Evolutionary conservation across 257 asterid genomes (phyloP), one percentile per base, ranked within the genome.

Genomic region (Solanum chilense): DNA sequence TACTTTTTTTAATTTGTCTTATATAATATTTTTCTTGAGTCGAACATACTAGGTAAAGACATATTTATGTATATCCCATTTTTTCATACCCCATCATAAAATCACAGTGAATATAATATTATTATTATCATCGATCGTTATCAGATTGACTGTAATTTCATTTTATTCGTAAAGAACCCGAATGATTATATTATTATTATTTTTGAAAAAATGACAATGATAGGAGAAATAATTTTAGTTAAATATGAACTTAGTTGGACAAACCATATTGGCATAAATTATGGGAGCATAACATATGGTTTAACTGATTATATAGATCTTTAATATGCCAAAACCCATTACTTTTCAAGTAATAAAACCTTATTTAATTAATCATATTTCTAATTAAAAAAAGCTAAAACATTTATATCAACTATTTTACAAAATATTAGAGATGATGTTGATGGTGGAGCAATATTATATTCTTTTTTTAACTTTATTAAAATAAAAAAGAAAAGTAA

Each of bases 51-150:
- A 62, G 31, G 13, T 62, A 11, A 20, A 7, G 7, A 9, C 11
- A 62, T 15, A 1, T n/a, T 9, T 62, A 0, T 5, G 15, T 5
- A 64, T 3, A 64, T 5, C 2, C 5, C 3, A 52, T 5, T 1
- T 1, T 52, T 52, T 3, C 1, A 15, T 7, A 16, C 0, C 0
- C 23, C 2, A 12, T 2, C 12, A 68, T 27, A 7, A 0, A 13
- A 68, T 68, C 5, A 27, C 2, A 27, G 12, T 25, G 18, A 13
- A 4, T 64, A 64, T 62, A 3, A 23, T n/a, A n/a, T n/a, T 11
- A 2, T 56, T 60, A 7, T 60, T 9, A 1, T n/a, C 33, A n/a
- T 64, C 9, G 74, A 29, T 13, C 11, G 6, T 27, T 27, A 27
- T 27, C 5, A 27, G 14, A 68, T 68, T 5, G 14, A 6, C 3